phyloP scores from a whole-genome alignment of 2,329 filamentous ascomycete genomes.

The Monascus ruber region DNA sequence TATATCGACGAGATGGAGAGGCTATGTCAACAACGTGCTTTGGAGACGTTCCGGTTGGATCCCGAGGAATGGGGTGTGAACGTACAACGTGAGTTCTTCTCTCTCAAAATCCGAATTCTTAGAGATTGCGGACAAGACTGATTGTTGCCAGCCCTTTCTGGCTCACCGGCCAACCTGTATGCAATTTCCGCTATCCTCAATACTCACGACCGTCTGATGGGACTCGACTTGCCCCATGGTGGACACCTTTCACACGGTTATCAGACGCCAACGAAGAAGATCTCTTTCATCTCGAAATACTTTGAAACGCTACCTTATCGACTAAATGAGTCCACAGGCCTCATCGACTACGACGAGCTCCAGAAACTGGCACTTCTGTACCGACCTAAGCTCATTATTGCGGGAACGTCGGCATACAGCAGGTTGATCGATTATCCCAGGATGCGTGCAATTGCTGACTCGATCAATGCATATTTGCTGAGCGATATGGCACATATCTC shows the following conservation, averaged over 20 bases:
- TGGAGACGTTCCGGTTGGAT: conserved; percentile 76
- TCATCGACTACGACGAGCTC: conserved; percentile 93
- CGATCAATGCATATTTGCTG: conserved; percentile 84
- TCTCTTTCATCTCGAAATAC: conserved; percentile 96
- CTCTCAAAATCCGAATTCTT: conserved; percentile 1
- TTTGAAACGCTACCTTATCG: conserved; percentile 98
- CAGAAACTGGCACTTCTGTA: conserved; percentile 84
- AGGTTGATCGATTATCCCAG: conserved; percentile 91
- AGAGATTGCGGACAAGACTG: conserved; percentile 3
- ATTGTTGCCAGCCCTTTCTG: conserved; percentile 56
- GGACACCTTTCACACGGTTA: conserved; percentile 95
- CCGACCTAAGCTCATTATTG: conserved; percentile 91
- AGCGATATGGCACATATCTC: conserved; percentile 99
- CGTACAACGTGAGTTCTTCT: conserved; percentile 58
- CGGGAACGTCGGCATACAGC: conserved; percentile 96
- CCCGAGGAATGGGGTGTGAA: conserved; percentile 92
- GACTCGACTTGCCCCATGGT: conserved; percentile 85
- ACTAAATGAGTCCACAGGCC: conserved; percentile 62
- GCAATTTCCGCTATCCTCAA: conserved; percentile 96
- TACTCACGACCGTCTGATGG: conserved; percentile 93
- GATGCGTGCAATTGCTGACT: conserved; percentile 93
- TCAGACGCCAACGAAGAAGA: conserved; percentile 91
- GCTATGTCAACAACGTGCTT: conserved; percentile 78
- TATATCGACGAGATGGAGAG: conserved; percentile 86
- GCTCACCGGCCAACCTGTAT: conserved; percentile 61